Evolutionary conservation across 2,329 filamentous ascomycete species (phyloP), one percentile per base, ranked within the genome.

Genomic region (Aspergillus latus): DNA sequence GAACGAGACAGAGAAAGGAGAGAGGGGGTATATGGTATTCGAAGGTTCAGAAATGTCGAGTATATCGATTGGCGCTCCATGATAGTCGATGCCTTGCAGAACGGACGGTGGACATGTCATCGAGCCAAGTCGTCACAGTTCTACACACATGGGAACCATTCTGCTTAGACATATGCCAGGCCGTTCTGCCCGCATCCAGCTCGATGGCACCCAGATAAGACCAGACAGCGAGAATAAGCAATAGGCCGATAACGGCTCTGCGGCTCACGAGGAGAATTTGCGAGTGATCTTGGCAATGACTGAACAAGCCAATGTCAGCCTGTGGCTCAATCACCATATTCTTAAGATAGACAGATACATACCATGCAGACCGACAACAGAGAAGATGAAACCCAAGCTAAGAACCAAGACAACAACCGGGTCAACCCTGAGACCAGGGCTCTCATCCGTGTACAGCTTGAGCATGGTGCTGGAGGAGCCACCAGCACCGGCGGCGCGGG

Each of bases 391-490:
- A 61, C 96, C 94, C 68, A 99, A 85, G 71, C 91, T 96, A 67
- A 99, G 83, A 66, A 97, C 94, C 71, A 99, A 84, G 63, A 99
- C 93, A 64, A 99, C 92, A 58, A 99, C 94, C 21, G 94, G 94
- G 76, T 99, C 94, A 64, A 99, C 94, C 82, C 97, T 96, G 69
- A 99, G 82, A 61, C 94, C 94, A 57, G 94, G 94, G 64, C 90
- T 96, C 82, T 99, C 94, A 74, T 99, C 94, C 57, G 94, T 99
- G 86, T 99, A 99, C 44, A 99, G 88, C 78, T 92, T 93, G 81
- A 99, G 83, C 94, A 99, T 99, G 52, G 94, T 99, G 80, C 91
- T 96, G 76, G 89, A 96, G 74, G 92, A 97, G 64, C 94, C 94
- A 65, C 94, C 94, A 15, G 94, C 94, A 67, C 94, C 94, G 34